Evolutionary conservation across 78 protist genomes (phyloP).

Genomic region (Pigoraptor vietnamica): DNA sequence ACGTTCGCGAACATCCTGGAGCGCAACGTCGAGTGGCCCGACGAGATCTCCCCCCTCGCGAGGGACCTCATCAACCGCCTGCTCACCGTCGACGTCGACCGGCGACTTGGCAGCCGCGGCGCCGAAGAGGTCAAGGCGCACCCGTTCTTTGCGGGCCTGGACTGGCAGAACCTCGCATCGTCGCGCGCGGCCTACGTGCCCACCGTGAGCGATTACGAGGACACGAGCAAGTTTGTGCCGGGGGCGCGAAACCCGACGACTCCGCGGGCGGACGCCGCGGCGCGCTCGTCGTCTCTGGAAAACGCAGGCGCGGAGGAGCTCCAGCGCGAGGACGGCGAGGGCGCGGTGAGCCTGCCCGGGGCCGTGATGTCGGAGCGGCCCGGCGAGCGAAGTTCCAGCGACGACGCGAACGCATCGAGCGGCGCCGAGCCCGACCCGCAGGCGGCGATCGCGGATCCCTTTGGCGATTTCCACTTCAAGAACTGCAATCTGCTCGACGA

Average conservation of each 20-base stretch:
- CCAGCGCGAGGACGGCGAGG: not conserved
- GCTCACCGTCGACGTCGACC: conserved; percentile 40
- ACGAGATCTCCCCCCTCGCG: conserved; percentile 36
- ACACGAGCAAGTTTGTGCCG: conserved; percentile 20
- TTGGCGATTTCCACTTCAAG: not conserved
- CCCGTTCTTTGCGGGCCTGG: conserved; percentile 50
- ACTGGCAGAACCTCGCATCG: conserved; percentile 52
- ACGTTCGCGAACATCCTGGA: conserved; percentile 57
- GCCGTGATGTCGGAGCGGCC: too few relatives aligned
- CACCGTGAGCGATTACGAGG: conserved; percentile 27
- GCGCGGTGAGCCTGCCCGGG: not conserved
- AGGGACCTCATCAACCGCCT: conserved; percentile 44
- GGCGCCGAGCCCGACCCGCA: not conserved
- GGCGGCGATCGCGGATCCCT: not conserved
- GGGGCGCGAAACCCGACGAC: not conserved
- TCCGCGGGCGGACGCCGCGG: not conserved
- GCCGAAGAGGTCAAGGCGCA: conserved; percentile 56
- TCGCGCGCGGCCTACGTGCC: conserved; percentile 52
- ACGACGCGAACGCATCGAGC: not conserved
- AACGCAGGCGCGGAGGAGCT: not conserved
- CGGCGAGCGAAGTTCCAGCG: not conserved
- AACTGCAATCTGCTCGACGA: not conserved
- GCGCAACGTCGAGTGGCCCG: conserved; percentile 48
- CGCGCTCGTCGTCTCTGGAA: not conserved
- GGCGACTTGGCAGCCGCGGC: conserved; percentile 30